Evolutionary conservation across 164 flowering plant genomes (phyloP).

Genomic region (Brasenia schreberi): DNA sequence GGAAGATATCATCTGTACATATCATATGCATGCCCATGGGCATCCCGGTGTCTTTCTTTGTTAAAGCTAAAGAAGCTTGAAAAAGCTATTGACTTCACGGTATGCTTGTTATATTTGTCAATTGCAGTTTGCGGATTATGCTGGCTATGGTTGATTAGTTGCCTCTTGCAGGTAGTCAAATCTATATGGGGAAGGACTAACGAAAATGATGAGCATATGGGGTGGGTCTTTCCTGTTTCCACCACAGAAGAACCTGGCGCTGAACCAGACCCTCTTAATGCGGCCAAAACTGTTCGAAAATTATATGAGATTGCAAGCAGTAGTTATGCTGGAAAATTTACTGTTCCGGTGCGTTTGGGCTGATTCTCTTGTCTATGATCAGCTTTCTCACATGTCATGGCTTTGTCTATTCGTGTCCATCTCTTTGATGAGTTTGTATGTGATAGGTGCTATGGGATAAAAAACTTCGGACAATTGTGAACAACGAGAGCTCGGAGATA

Average conservation of each 20-base stretch:
- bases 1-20: constrained; percentile 90
- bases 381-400: neutral
- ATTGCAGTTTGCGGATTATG: neutral
- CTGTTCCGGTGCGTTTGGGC: constrained; percentile 67
- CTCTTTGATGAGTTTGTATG: constrained; percentile 1
- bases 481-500: constrained; percentile 86
- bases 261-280: constrained; percentile 66
- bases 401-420: neutral
- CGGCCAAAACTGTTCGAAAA: constrained; percentile 57
- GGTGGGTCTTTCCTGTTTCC: constrained; percentile 83
- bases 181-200: constrained; percentile 82
- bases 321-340: constrained; percentile 72
- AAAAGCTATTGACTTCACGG: constrained; percentile 69
- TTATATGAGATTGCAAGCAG: constrained; percentile 83
- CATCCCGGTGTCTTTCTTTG: constrained; percentile 83
- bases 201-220: constrained; percentile 82
- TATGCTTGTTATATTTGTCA: constrained; percentile 7
- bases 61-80: constrained; percentile 84
- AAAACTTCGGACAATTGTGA: constrained; percentile 75
- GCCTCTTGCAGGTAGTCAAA: constrained; percentile 47
- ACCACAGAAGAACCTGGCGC: constrained; percentile 66
- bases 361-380: neutral
- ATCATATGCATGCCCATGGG: constrained; percentile 99
- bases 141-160: neutral
- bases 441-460: constrained; percentile 91